These are phyloP conservation scores for Ceriops tagal DNA, from an alignment of 345 rosid species.

Conservation along the genomic window DNA sequence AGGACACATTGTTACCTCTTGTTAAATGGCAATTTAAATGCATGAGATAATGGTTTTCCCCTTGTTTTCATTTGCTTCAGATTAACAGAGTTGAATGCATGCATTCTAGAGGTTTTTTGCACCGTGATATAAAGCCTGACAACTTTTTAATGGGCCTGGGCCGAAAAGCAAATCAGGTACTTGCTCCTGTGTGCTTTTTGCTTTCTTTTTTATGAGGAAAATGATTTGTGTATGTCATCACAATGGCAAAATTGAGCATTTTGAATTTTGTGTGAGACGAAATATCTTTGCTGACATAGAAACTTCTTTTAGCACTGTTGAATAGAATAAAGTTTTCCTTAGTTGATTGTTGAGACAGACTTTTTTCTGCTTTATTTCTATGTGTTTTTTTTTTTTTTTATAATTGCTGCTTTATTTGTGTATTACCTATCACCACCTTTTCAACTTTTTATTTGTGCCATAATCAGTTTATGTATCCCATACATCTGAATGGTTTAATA, in stretches of 20 bases:
- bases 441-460: no score
- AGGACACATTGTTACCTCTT: slow-evolving; percentile 20
- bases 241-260: neutral
- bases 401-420: no score
- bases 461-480: no score
- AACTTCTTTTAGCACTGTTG: no score
- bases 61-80: slow-evolving; percentile 32
- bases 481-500: no score
- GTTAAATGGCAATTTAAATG: neutral
- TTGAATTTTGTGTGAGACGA: neutral
- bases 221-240: neutral
- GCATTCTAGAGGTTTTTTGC: slow-evolving; percentile 80
- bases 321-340: no score
- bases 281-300: neutral
- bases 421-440: no score
- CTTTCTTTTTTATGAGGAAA: neutral
- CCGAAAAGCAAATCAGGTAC: slow-evolving; percentile 81
- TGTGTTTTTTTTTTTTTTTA: no score
- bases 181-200: slow-evolving; percentile 4
- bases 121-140: slow-evolving; percentile 89
- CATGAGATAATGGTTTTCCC: slow-evolving; percentile 8
- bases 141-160: slow-evolving; percentile 86
- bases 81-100: slow-evolving; percentile 77
- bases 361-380: no score
- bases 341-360: neutral